These are phyloP conservation scores for Penicillium paxilli DNA, from an alignment of 495 filamentous ascomycete species.

Conservation along the genomic window DNA sequence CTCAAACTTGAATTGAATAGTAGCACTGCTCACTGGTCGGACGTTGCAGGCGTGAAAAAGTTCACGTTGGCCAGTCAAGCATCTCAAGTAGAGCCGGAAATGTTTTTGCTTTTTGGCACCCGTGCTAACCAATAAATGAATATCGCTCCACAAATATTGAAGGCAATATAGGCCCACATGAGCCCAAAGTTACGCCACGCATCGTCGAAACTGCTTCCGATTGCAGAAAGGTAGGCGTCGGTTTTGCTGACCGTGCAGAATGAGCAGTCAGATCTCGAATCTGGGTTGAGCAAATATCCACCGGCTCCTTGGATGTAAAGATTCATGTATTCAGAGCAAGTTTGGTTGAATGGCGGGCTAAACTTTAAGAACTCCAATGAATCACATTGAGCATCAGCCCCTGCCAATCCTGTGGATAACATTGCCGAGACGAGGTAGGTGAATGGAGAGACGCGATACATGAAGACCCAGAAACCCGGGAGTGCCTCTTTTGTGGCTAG, in stretches of 20 bases:
- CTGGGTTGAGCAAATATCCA: slow-evolving; percentile 52
- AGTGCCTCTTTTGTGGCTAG: slow-evolving; percentile 28
- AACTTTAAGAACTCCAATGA: slow-evolving; percentile 54
- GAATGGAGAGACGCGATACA: slow-evolving; percentile 47
- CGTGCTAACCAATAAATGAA: slow-evolving; percentile 69
- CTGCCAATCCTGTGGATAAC: slow-evolving; percentile 38
- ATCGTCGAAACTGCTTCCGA: slow-evolving; percentile 49
- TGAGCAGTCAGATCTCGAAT: slow-evolving; percentile 46
- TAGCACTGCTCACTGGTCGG: no score
- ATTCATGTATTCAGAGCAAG: slow-evolving; percentile 59
- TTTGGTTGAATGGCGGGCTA: slow-evolving; percentile 40
- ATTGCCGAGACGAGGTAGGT: slow-evolving; percentile 52
- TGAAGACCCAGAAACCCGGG: slow-evolving; percentile 72
- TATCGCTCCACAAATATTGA: slow-evolving; percentile 66
- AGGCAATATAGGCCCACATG: slow-evolving; percentile 63
- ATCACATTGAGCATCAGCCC: slow-evolving; percentile 34
- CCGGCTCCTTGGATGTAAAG: slow-evolving; percentile 28
- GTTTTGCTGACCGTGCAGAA: slow-evolving; percentile 57
- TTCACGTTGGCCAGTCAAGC: not conserved
- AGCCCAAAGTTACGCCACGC: slow-evolving; percentile 69
- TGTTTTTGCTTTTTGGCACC: slow-evolving; percentile 32
- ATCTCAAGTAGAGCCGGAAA: not conserved
- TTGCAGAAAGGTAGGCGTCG: slow-evolving; percentile 10
- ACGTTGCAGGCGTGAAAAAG: no score
- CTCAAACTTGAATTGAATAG: no score